Evolutionary conservation across 176 grass and related monocot genomes (phyloP).

Genomic region (Lolium perenne): DNA sequence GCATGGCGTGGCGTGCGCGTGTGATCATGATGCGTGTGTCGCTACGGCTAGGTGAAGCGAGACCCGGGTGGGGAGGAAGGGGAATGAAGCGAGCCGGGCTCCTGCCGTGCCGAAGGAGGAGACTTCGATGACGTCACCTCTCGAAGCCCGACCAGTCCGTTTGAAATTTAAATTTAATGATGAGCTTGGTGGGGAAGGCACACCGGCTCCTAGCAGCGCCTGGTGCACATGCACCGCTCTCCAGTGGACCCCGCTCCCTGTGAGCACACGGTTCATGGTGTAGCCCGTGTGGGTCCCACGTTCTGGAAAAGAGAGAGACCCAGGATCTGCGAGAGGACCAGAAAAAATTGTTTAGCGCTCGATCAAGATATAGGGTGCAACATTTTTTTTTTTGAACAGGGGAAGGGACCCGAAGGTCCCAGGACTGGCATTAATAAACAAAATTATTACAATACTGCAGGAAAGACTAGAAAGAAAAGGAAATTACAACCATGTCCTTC

Average conservation of each 20-base stretch:
- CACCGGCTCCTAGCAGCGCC: background rate
- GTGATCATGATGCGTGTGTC: background rate
- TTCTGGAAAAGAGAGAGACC: too few relatives aligned
- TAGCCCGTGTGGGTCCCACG: too few relatives aligned
- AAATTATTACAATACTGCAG: too few relatives aligned
- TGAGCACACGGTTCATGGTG: background rate
- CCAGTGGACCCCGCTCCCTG: background rate
- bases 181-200: background rate
- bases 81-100: background rate
- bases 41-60: slow-evolving; percentile 21
- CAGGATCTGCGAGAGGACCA: too few relatives aligned
- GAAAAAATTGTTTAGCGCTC: too few relatives aligned
- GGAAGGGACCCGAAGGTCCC: too few relatives aligned
- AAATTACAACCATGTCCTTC: too few relatives aligned
- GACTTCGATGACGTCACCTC: background rate
- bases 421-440: too few relatives aligned
- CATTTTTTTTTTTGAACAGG: too few relatives aligned
- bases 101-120: background rate
- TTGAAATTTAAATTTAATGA: slow-evolving; percentile 41
- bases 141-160: background rate
- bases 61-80: slow-evolving; percentile 10
- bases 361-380: too few relatives aligned
- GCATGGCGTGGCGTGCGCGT: slow-evolving; percentile 5
- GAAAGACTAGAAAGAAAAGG: too few relatives aligned
- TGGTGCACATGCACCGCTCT: background rate